Evolutionary conservation across 176 grass and related monocot species (phyloP).

Genomic region (Otatea glauca): DNA sequence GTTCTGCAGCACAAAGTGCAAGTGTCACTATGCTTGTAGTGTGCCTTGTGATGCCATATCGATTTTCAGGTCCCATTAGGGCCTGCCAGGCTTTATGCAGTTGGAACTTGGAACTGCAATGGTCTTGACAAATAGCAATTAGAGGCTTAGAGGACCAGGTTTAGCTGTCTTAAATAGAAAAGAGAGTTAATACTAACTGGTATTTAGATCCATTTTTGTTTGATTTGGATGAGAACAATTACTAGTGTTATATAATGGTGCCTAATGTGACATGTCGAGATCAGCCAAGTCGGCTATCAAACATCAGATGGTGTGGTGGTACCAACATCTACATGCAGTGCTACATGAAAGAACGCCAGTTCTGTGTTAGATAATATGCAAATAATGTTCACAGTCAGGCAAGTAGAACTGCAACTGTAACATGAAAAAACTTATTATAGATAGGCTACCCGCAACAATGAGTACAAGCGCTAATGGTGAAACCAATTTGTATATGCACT

Average conservation of each 20-base stretch:
- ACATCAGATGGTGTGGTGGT: neutral
- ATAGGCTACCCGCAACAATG: neutral
- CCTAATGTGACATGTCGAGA: slow-evolving; percentile 3
- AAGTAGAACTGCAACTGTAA: neutral
- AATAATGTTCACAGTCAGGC: neutral
- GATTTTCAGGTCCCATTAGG: neutral
- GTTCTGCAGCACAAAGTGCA: slow-evolving; percentile 24
- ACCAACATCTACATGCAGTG: neutral
- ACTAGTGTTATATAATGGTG: neutral
- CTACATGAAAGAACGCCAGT: neutral
- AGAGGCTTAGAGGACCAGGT: neutral
- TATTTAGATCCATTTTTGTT: neutral
- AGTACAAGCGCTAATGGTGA: neutral
- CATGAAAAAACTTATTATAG: slow-evolving; percentile 4
- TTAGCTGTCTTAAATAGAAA: slow-evolving; percentile 22
- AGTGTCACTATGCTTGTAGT: slow-evolving; percentile 11
- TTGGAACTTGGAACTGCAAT: slow-evolving; percentile 35
- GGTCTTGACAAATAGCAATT: neutral
- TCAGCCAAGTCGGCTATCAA: neutral
- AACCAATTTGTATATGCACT: slow-evolving; percentile 5
- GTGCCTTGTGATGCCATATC: slow-evolving; percentile 15
- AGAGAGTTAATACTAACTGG: slow-evolving; percentile 5
- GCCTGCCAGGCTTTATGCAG: slow-evolving; percentile 7
- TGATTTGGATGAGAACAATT: neutral
- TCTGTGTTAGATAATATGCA: neutral